Conservation (phyloP, 2,329 filamentous ascomycete species). For the Stemphylium vesicarium region DNA sequence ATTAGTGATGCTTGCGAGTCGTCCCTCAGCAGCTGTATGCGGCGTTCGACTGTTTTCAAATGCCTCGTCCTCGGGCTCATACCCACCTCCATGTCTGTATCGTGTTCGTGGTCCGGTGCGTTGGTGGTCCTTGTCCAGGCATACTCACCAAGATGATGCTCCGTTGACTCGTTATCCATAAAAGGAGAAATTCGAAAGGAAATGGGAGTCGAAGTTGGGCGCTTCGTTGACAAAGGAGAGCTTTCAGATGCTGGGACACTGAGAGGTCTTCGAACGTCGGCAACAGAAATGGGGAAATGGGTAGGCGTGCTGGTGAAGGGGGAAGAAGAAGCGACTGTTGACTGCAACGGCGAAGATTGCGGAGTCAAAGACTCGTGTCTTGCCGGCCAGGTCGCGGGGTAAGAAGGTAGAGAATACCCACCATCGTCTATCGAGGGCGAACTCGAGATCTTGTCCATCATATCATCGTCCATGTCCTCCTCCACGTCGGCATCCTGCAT, state of each 20-base stretch:
- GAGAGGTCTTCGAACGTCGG: conserved; percentile 29
- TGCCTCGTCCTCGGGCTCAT: conserved; percentile 32
- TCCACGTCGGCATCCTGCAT: conserved; percentile 69
- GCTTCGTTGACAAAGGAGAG: conserved; percentile 32
- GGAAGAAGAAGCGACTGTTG: conserved; percentile 49
- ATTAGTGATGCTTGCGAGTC: conserved; percentile 41
- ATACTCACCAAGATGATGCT: conserved; percentile 62
- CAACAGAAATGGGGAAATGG: conserved; percentile 50
- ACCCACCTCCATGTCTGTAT: conserved; percentile 1
- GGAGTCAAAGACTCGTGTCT: conserved; percentile 53
- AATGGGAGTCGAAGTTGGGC: conserved; percentile 44
- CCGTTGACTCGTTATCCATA: conserved; percentile 41
- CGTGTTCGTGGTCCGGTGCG: conserved; percentile 9
- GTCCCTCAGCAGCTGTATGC: conserved; percentile 30
- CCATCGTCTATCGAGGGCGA: conserved; percentile 99
- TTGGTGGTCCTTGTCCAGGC: conserved; percentile 30
- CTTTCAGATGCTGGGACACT: conserved; percentile 40
- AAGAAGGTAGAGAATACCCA: conserved; percentile 68
- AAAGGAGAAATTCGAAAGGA: conserved; percentile 34
- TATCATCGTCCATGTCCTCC: conserved; percentile 79
- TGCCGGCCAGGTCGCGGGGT: conserved; percentile 46
- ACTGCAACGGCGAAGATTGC: conserved; percentile 36
- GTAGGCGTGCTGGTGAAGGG: conserved; percentile 53
- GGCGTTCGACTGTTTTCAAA: conserved; percentile 26
- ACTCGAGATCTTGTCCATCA: conserved; percentile 99